phyloP scores from a whole-genome alignment of 106 monocot species.

The Amphibolis antarctica region DNA sequence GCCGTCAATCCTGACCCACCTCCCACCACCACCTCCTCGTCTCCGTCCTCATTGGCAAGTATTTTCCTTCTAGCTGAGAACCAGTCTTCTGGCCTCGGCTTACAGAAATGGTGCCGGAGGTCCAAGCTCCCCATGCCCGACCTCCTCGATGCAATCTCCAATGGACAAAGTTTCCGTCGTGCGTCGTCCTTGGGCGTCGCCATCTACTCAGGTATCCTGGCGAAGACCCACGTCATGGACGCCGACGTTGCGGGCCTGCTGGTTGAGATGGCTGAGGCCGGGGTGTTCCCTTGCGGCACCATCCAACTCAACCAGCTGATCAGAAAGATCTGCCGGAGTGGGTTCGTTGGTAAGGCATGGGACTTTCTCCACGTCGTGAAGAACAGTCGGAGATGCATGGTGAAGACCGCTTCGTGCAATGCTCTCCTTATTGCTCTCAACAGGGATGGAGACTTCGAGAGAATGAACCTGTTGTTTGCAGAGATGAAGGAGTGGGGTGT shows the following conservation, averaged over 20 bases:
- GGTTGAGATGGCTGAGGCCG: slow-evolving; percentile 15
- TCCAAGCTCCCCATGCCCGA: background rate
- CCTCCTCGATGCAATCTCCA: background rate
- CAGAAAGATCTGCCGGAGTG: slow-evolving; percentile 26
- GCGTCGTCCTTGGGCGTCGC: slow-evolving; percentile 11
- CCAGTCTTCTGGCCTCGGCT: background rate
- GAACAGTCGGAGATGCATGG: background rate
- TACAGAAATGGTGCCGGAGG: background rate
- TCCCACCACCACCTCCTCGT: too few relatives aligned
- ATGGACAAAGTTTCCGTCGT: slow-evolving; percentile 6
- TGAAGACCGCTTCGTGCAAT: slow-evolving; percentile 26
- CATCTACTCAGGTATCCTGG: slow-evolving; percentile 15
- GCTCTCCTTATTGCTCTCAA: slow-evolving; percentile 43
- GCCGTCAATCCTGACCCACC: background rate
- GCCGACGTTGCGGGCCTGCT: slow-evolving; percentile 10
- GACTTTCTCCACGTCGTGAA: slow-evolving; percentile 28
- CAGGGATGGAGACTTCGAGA: slow-evolving; percentile 22
- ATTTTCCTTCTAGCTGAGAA: background rate
- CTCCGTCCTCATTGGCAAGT: background rate
- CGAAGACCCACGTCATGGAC: slow-evolving; percentile 4
- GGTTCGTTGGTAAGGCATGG: slow-evolving; percentile 19
- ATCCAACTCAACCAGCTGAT: slow-evolving; percentile 26
- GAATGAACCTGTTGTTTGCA: slow-evolving; percentile 41
- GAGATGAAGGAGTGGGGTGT: slow-evolving; percentile 43
- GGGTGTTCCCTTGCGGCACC: slow-evolving; percentile 19